Conservation (phyloP, 257 asterid genomes). For the Lithospermum erythrorhizon region DNA sequence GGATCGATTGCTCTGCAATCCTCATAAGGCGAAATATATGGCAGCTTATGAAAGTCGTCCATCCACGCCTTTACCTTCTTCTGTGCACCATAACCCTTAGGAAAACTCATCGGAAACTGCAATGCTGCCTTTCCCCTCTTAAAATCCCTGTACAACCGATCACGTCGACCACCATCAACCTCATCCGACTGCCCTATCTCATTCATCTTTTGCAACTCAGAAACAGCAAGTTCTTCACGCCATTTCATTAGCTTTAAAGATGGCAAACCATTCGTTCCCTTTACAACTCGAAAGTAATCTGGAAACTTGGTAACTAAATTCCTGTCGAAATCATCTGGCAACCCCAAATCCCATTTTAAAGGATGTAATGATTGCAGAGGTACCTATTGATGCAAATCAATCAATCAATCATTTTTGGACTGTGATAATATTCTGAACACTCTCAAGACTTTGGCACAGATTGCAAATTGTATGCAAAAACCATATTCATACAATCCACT, state of each 20-base stretch:
- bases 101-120: slow-evolving; percentile 85
- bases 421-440: not conserved
- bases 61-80: slow-evolving; percentile 93
- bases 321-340: slow-evolving; percentile 74
- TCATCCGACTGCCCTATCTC: slow-evolving; percentile 27
- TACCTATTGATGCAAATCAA: slow-evolving; percentile 36
- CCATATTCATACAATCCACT: not conserved
- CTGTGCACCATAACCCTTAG: slow-evolving; percentile 88
- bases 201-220: slow-evolving; percentile 67
- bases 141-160: slow-evolving; percentile 40
- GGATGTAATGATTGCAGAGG: slow-evolving; percentile 60
- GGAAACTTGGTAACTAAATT: slow-evolving; percentile 44
- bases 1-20: slow-evolving; percentile 75
- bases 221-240: slow-evolving; percentile 60
- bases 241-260: slow-evolving; percentile 58
- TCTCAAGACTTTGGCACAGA: not conserved
- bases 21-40: slow-evolving; percentile 89
- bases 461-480: not conserved
- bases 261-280: slow-evolving; percentile 48
- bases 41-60: slow-evolving; percentile 90
- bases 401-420: not conserved
- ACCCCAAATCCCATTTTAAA: slow-evolving; percentile 86
- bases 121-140: slow-evolving; percentile 72
- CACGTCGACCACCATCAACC: slow-evolving; percentile 5
- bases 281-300: slow-evolving; percentile 50